phyloP scores from a whole-genome alignment of 352 stramenopile species.

The Phytophthora pseudosyringae region DNA sequence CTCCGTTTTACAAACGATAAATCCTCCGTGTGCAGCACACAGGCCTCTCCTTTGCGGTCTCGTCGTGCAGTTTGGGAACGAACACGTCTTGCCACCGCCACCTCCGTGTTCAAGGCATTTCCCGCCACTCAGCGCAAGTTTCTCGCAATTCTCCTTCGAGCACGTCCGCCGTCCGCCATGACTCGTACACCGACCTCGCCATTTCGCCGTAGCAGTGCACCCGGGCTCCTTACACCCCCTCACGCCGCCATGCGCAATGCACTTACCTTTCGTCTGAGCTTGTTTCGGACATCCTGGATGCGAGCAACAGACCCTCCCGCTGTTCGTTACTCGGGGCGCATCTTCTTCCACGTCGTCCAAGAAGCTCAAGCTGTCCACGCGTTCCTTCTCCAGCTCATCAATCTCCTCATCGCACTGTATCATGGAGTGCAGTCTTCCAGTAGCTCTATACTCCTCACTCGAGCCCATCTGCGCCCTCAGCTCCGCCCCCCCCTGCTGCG shows the following conservation, averaged over 20 bases:
- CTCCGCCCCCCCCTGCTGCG: constrained; percentile 20
- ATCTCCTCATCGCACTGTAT: constrained; percentile 18
- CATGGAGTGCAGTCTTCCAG: constrained; percentile 30
- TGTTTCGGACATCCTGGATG: constrained; percentile 29
- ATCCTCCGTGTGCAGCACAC: constrained; percentile 28
- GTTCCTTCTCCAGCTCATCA: background rate
- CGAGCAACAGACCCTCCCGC: constrained; percentile 13
- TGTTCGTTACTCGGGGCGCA: background rate
- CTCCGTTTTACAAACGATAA: constrained; percentile 21
- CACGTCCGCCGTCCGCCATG: constrained; percentile 28
- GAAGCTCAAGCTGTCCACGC: constrained; percentile 3
- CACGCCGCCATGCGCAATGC: constrained; percentile 29
- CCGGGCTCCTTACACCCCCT: constrained; percentile 16
- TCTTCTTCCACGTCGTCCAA: constrained; percentile 1
- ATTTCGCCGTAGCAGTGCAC: constrained; percentile 14
- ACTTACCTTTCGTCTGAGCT: constrained; percentile 30
- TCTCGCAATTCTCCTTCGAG: constrained; percentile 18
- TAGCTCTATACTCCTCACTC: constrained; percentile 15
- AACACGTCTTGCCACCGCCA: constrained; percentile 20
- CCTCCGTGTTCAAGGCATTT: constrained; percentile 27
- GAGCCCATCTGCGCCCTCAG: constrained; percentile 15
- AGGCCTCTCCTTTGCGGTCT: constrained; percentile 23
- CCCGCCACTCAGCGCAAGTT: constrained; percentile 14
- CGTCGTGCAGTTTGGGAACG: constrained; percentile 18
- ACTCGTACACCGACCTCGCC: constrained; percentile 14